These are phyloP conservation scores for Fagus sylvatica DNA, from an alignment of 306 rosid species.

Conservation along the genomic window DNA sequence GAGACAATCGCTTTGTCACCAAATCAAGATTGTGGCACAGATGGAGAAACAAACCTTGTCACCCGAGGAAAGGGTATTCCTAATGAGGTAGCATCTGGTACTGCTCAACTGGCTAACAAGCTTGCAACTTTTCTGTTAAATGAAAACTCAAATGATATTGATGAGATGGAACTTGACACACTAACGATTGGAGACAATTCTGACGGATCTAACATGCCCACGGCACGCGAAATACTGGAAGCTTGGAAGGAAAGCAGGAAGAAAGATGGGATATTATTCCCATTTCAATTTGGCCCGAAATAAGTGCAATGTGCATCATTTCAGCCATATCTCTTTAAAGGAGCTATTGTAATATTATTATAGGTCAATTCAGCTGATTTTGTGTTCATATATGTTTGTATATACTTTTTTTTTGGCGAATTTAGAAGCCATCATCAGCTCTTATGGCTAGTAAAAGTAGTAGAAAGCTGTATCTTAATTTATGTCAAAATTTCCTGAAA, in stretches of 20 bases:
- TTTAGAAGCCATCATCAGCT: background rate
- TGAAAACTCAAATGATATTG: constrained; percentile 39
- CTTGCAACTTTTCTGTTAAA: constrained; percentile 24
- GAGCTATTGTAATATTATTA: background rate
- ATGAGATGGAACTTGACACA: constrained; percentile 33
- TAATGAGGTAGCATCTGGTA: constrained; percentile 21
- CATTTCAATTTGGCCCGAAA: constrained; percentile 34
- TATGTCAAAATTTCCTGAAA: background rate
- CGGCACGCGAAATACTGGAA: constrained; percentile 65
- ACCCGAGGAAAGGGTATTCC: constrained; percentile 7
- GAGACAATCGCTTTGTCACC: constrained; percentile 25
- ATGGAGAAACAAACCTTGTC: constrained; percentile 13
- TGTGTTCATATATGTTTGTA: background rate
- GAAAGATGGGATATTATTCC: constrained; percentile 39
- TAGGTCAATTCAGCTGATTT: background rate
- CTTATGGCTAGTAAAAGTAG: background rate
- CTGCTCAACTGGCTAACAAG: constrained; percentile 17
- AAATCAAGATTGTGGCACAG: constrained; percentile 19
- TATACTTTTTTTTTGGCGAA: background rate
- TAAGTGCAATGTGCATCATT: constrained; percentile 4
- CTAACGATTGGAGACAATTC: constrained; percentile 12
- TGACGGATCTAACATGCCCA: constrained; percentile 30
- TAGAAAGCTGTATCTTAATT: background rate
- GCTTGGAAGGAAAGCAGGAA: constrained; percentile 73
- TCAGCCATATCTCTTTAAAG: background rate